phyloP scores from a whole-genome alignment of 495 filamentous ascomycete genomes.

The Evansstolkia leycettana region DNA sequence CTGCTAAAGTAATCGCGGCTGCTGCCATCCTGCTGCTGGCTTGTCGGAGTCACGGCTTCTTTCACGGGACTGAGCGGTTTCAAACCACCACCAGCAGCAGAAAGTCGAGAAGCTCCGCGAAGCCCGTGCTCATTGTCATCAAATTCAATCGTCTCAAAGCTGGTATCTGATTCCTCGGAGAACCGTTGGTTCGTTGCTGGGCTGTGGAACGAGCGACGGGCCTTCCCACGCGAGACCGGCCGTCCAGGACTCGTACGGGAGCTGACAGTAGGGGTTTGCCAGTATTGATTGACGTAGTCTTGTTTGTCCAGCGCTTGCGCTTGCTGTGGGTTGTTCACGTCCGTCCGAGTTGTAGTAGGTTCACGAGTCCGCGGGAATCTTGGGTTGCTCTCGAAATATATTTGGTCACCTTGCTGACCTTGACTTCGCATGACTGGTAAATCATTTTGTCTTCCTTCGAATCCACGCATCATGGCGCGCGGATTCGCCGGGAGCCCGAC shows the following conservation, averaged over 20 bases:
- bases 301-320: background rate
- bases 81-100: slow-evolving; percentile 6
- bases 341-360: slow-evolving; percentile 1
- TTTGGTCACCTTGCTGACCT: slow-evolving; percentile 3
- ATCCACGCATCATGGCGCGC: slow-evolving; percentile 21
- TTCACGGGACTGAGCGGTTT: slow-evolving; percentile 12
- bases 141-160: slow-evolving; percentile 10
- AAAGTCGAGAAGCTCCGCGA: slow-evolving; percentile 8
- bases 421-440: slow-evolving; percentile 2
- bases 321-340: background rate
- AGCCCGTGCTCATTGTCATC: slow-evolving; percentile 2
- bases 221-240: slow-evolving; percentile 2
- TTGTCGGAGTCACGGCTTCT: slow-evolving; percentile 12
- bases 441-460: slow-evolving; percentile 8
- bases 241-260: slow-evolving; percentile 1
- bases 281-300: slow-evolving; percentile 6
- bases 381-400: slow-evolving; percentile 2
- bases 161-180: slow-evolving; percentile 1
- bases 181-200: slow-evolving; percentile 1
- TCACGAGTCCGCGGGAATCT: slow-evolving; percentile 3
- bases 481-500: slow-evolving; percentile 28
- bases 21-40: slow-evolving; percentile 1
- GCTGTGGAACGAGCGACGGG: slow-evolving; percentile 3
- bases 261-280: slow-evolving; percentile 5
- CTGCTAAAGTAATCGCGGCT: background rate